These are phyloP conservation scores for Penicillium sclerotigenum DNA, from an alignment of 2,329 filamentous ascomycete species.

Conservation along the genomic window DNA sequence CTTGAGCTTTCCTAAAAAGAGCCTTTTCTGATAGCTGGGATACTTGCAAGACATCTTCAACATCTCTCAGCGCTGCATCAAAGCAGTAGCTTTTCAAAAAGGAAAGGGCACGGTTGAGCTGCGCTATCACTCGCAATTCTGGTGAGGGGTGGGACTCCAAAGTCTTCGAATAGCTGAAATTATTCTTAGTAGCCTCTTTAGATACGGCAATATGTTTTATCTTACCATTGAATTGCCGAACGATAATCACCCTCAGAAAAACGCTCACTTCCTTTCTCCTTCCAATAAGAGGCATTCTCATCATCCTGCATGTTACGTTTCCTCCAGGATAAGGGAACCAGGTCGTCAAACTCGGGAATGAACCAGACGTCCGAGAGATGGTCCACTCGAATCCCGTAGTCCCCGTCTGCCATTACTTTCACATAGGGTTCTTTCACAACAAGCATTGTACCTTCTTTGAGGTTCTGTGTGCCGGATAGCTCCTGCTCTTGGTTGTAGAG, in stretches of 20 bases:
- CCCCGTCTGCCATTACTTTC: conserved; percentile 39
- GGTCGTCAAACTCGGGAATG: conserved; percentile 36
- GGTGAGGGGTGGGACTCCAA: conserved; percentile 33
- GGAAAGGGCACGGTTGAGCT: conserved; percentile 39
- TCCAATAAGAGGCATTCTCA: conserved; percentile 6
- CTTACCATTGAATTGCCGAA: conserved; percentile 30
- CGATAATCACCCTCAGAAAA: conserved; percentile 12
- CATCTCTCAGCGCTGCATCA: conserved; percentile 37
- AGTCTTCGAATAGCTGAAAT: conserved; percentile 40
- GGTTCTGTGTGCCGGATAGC: conserved; percentile 31
- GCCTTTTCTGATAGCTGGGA: conserved; percentile 41
- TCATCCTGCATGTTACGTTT: neutral
- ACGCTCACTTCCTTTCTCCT: conserved; percentile 35
- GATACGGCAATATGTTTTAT: neutral
- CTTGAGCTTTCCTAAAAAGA: conserved; percentile 46
- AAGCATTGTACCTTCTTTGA: conserved; percentile 37
- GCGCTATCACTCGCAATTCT: conserved; percentile 34
- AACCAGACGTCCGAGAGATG: conserved; percentile 51
- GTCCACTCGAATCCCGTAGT: conserved; percentile 51
- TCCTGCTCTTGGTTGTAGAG: conserved; percentile 43
- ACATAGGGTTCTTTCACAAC: conserved; percentile 57
- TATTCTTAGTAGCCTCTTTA: conserved; percentile 2
- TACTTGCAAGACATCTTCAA: conserved; percentile 15
- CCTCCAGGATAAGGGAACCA: conserved; percentile 43
- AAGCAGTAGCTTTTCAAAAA: conserved; percentile 32